Conservation (phyloP, 148 eudicot genomes). For the Spergularia bocconei region DNA sequence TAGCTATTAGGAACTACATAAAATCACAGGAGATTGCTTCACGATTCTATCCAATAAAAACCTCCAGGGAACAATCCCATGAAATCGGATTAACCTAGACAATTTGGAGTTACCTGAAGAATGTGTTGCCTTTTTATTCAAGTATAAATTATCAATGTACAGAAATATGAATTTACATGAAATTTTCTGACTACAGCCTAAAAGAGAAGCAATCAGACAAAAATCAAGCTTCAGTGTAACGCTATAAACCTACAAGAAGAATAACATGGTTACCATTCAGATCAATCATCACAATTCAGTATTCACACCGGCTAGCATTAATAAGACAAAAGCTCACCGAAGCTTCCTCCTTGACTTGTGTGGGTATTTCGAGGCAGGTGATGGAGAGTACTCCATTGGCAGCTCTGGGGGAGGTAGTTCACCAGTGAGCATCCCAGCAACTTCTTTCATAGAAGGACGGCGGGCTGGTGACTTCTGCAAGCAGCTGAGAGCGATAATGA, state of each 20-base stretch:
- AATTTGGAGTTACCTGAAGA: not conserved
- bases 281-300: not conserved
- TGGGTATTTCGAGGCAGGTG: constrained; percentile 56
- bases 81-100: too few species aligned
- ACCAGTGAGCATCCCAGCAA: constrained; percentile 83
- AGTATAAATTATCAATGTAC: constrained; percentile 19
- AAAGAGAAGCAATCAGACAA: constrained; percentile 5
- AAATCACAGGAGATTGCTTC: not conserved
- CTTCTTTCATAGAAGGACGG: constrained; percentile 91
- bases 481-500: constrained; percentile 72
- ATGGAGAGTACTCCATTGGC: constrained; percentile 72
- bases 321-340: constrained; percentile 47
- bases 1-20: too few species aligned
- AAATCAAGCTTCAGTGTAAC: constrained; percentile 9
- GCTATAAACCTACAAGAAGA: constrained; percentile 5
- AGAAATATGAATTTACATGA: constrained; percentile 9
- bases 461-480: constrained; percentile 71
- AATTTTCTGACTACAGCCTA: not conserved
- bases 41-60: too few species aligned
- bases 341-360: constrained; percentile 60
- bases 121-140: constrained; percentile 5
- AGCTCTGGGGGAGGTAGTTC: constrained; percentile 63
- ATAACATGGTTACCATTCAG: constrained; percentile 2
- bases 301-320: not conserved
- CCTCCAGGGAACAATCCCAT: too few species aligned